Evolutionary conservation across 176 grass and related monocot species (phyloP).

Genomic region (Aegilops sharonensis): DNA sequence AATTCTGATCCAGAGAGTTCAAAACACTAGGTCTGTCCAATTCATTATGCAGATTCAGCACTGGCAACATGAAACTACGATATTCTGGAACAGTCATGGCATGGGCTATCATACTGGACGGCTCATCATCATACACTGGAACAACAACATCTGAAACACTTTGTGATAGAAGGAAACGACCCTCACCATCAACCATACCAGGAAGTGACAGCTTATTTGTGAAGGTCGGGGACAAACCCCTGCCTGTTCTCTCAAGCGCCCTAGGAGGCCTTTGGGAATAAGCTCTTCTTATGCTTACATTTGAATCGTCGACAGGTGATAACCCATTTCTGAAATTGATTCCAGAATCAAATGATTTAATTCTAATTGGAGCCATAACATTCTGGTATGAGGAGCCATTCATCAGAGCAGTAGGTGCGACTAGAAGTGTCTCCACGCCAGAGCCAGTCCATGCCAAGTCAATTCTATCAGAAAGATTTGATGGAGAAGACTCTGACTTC

Average conservation of each 20-base stretch:
- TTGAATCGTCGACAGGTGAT: conserved; percentile 28
- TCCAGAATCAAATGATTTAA: conserved; percentile 84
- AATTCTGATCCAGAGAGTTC: conserved; percentile 24
- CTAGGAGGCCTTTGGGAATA: conserved; percentile 79
- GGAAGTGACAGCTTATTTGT: conserved; percentile 47
- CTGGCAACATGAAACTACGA: conserved; percentile 44
- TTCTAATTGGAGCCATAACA: conserved; percentile 55
- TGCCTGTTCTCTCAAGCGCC: conserved; percentile 48
- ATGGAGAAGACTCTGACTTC: conserved; percentile 45
- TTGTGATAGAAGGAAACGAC: conserved; percentile 51
- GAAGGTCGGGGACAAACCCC: conserved; percentile 35
- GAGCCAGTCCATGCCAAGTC: conserved; percentile 90
- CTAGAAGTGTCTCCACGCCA: conserved; percentile 41
- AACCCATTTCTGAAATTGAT: conserved; percentile 39
- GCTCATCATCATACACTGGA: conserved; percentile 91
- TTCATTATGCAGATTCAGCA: conserved; percentile 34
- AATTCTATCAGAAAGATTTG: conserved; percentile 89
- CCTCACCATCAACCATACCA: conserved; percentile 48
- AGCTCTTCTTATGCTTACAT: conserved; percentile 65
- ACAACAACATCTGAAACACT: conserved; percentile 51
- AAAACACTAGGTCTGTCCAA: conserved; percentile 8
- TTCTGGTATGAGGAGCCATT: conserved; percentile 52
- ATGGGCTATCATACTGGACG: conserved; percentile 90
- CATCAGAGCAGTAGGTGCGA: conserved; percentile 29
- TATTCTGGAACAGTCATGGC: conserved; percentile 80